A percentile compares a stretch with the other conserved stretches of the same genome.
These are phyloP conservation scores for Auricularia cornea DNA, from an alignment of 768 basidiomycete species.

Conservation along the genomic window DNA sequence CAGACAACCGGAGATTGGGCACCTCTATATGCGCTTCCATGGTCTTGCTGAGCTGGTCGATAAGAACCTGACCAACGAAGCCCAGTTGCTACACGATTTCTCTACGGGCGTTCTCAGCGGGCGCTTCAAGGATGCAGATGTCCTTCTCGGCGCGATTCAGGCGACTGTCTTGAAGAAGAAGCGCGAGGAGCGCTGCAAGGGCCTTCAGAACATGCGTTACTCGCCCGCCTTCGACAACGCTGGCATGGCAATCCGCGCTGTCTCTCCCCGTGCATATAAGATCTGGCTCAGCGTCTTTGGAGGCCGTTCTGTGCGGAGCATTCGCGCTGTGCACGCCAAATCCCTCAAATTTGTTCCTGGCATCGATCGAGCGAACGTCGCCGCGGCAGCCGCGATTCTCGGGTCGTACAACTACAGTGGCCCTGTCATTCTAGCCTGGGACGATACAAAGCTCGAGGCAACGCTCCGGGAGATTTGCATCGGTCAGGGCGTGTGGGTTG, in stretches of 20 bases:
- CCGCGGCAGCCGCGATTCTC: not conserved
- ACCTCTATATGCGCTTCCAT: constrained; percentile 9
- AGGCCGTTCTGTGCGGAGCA: constrained; percentile 10
- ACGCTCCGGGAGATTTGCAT: constrained; percentile 8
- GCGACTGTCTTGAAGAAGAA: constrained; percentile 10
- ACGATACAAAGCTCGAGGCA: constrained; percentile 14
- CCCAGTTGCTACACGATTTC: constrained; percentile 7
- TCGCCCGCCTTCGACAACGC: constrained; percentile 9
- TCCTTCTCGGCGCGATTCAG: constrained; percentile 14
- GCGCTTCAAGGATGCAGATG: constrained; percentile 9
- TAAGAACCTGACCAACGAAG: constrained; percentile 2
- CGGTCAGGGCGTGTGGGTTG: constrained; percentile 9
- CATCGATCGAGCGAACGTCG: constrained; percentile 8
- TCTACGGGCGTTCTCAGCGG: constrained; percentile 14
- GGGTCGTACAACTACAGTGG: constrained; percentile 9
- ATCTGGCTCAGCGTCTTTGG: constrained; percentile 12
- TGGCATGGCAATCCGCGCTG: constrained; percentile 11
- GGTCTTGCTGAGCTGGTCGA: constrained; percentile 13
- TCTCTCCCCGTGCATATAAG: constrained; percentile 9
- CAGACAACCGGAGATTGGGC: constrained; percentile 7
- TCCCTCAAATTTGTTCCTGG: constrained; percentile 12
- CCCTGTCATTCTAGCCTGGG: constrained; percentile 13
- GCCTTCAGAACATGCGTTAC: constrained; percentile 13
- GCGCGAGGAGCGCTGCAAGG: constrained; percentile 8
- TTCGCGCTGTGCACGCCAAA: constrained; percentile 2